Evolutionary conservation across 75 land plant genomes (phyloP), one percentile per base, ranked within the genome.

Genomic region (Selaginella moellendorffii): DNA sequence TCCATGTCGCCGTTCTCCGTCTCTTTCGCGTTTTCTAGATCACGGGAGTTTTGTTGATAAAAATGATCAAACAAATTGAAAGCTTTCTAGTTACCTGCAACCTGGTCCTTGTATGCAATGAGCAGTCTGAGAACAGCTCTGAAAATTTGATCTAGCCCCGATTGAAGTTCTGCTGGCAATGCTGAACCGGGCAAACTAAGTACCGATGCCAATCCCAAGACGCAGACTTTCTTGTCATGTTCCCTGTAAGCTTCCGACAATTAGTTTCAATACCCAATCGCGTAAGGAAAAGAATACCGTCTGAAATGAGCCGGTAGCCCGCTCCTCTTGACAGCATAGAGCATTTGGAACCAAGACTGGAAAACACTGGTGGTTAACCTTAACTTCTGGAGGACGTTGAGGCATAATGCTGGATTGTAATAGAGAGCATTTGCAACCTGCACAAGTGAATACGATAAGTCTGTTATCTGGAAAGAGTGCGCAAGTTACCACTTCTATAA

Each of bases 181-280:
- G 79, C 83, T 53, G 79, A 80, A 0, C 71, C 71, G 31, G 97
- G 88, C 54, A 95, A 80, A 28, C 78, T 58, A 27, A 95, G 71
- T 29, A 95, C 67, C 19, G 96, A 84, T 23, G 85, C 80, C 54
- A 95, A 68, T 2, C 99, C 99, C 80, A 95, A 76, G 65, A 88
- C 84, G 68, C 99, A 95, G 24, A 95, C 86, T 69, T 95, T 95
- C 70, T 95, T 95, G 72, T 95, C 92, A 77, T 95, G 86, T 68
- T 86, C 99, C 76, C 99, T 95, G 81, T 52, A 68, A 46, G 26
- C 63, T 29, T n/a, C n/a, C n/a, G n/a, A n/a, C n/a, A n/a, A n/a
- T n/a, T n/a, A n/a, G n/a, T n/a, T n/a, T n/a, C n/a, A n/a, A n/a
- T n/a, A n/a, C n/a, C n/a, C n/a, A n/a, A n/a, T n/a, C n/a, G n/a